Percentiles rank a stretch among this genome's conserved stretches.
Evolutionary conservation across 495 filamentous ascomycete genomes (phyloP).

Genomic region (Annulohypoxylon maeteangense): DNA sequence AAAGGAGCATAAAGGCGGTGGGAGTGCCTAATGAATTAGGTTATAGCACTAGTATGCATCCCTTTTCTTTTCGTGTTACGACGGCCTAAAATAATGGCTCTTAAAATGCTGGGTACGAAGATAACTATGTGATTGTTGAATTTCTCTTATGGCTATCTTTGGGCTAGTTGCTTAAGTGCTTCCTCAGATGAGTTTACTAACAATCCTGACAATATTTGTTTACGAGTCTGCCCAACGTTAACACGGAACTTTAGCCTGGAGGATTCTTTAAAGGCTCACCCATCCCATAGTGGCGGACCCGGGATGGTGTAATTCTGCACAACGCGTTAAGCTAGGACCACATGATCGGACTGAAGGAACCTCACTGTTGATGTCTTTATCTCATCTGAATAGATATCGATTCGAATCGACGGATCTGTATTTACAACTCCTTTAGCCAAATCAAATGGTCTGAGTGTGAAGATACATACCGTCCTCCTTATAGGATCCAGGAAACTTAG

Average conservation of each 20-base stretch:
- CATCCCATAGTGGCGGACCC: slow-evolving; percentile 58
- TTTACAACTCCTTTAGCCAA: slow-evolving; percentile 37
- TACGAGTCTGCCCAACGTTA: slow-evolving; percentile 38
- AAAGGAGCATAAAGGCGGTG: slow-evolving; percentile 35
- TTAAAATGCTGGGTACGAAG: background rate
- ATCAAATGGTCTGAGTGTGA: too few relatives aligned
- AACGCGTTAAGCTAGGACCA: slow-evolving; percentile 24
- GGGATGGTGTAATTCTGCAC: slow-evolving; percentile 56
- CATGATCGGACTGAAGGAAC: background rate
- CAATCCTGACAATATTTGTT: slow-evolving; percentile 51
- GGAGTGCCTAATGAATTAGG: slow-evolving; percentile 1
- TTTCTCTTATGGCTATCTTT: background rate
- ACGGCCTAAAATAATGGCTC: background rate
- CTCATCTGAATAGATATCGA: slow-evolving; percentile 59
- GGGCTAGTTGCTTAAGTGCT: background rate
- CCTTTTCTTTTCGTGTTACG: too few relatives aligned
- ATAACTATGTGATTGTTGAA: background rate
- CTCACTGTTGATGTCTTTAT: slow-evolving; percentile 50
- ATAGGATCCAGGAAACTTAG: slow-evolving; percentile 63
- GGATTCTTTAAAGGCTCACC: slow-evolving; percentile 42
- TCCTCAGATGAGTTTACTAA: background rate
- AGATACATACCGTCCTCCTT: slow-evolving; percentile 53
- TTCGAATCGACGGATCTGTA: slow-evolving; percentile 61
- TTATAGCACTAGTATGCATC: too few relatives aligned
- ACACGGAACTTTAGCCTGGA: background rate